Conservation (phyloP, 2,329 filamentous ascomycete species). For the Beauveria sp. region DNA sequence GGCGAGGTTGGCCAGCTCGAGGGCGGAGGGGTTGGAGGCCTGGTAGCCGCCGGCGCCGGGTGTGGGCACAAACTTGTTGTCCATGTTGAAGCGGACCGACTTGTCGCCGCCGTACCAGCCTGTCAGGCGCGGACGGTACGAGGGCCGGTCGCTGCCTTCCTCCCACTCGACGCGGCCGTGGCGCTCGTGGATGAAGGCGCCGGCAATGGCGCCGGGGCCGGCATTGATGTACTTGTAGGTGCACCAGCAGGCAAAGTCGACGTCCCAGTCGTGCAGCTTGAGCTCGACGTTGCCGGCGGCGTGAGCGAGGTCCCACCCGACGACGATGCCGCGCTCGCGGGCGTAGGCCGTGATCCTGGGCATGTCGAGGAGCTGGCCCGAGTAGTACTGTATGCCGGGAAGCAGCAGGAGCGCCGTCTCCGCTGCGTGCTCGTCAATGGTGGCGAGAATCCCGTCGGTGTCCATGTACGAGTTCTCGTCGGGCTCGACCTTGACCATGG, state of each 20-base stretch:
- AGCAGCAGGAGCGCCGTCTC: constrained; percentile 70
- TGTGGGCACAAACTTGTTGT: constrained; percentile 70
- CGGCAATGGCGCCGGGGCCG: constrained; percentile 74
- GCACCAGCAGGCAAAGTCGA: constrained; percentile 90
- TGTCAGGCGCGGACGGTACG: constrained; percentile 58
- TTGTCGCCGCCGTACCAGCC: constrained; percentile 90
- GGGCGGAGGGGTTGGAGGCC: constrained; percentile 71
- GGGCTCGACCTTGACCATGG: constrained; percentile 69
- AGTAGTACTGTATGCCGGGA: constrained; percentile 88
- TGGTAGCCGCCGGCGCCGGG: constrained; percentile 75
- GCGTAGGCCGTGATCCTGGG: constrained; percentile 70
- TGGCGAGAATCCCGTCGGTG: constrained; percentile 62
- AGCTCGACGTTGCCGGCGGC: constrained; percentile 78
- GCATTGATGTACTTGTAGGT: constrained; percentile 92
- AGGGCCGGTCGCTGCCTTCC: constrained; percentile 27
- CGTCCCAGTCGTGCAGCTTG: constrained; percentile 76
- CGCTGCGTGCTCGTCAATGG: constrained; percentile 67
- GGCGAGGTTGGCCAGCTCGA: constrained; percentile 69
- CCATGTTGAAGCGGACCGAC: constrained; percentile 71
- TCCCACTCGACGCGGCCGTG: constrained; percentile 51
- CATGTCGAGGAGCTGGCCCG: constrained; percentile 82
- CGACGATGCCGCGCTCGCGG: constrained; percentile 58
- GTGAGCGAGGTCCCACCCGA: constrained; percentile 87
- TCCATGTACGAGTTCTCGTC: constrained; percentile 52
- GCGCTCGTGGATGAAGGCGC: constrained; percentile 70